These are phyloP conservation scores for Kalanchoe fedtschenkoi DNA, from an alignment of 164 flowering plant species.

Conservation along the genomic window DNA sequence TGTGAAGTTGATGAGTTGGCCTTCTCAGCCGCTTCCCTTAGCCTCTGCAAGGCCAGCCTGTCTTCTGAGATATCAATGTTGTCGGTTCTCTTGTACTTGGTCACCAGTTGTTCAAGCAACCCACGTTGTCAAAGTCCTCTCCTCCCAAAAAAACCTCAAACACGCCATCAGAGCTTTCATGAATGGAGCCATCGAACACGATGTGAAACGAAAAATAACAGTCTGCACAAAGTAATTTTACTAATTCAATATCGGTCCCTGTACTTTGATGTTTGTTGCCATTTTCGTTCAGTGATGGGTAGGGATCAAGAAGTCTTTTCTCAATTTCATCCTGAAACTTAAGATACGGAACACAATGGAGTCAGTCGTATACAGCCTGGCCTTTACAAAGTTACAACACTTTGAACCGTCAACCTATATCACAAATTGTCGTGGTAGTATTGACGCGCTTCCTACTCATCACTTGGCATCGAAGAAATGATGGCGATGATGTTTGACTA, in stretches of 20 bases:
- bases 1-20: constrained; percentile 35
- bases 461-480: neutral
- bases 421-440: constrained; percentile 1
- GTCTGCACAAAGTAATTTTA: too few relatives aligned
- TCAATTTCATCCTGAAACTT: too few relatives aligned
- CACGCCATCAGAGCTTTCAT: neutral
- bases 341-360: too few relatives aligned
- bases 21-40: constrained; percentile 31
- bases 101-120: constrained; percentile 20
- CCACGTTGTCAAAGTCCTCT: constrained; percentile 34
- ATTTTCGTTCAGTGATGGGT: too few relatives aligned
- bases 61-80: constrained; percentile 25
- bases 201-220: too few relatives aligned
- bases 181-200: neutral
- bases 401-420: too few relatives aligned
- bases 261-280: too few relatives aligned
- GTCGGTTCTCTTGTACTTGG: constrained; percentile 24
- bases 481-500: neutral
- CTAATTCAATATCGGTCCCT: too few relatives aligned
- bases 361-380: too few relatives aligned
- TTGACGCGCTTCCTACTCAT: too few relatives aligned
- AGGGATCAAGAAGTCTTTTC: too few relatives aligned
- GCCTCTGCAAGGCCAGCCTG: constrained; percentile 24
- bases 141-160: constrained; percentile 32
- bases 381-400: too few relatives aligned